A percentile compares a stretch with the other conserved stretches of the same genome.
phyloP scores from a whole-genome alignment of 1,284 basidiomycete genomes.

The Cystobasidium slooffiae region DNA sequence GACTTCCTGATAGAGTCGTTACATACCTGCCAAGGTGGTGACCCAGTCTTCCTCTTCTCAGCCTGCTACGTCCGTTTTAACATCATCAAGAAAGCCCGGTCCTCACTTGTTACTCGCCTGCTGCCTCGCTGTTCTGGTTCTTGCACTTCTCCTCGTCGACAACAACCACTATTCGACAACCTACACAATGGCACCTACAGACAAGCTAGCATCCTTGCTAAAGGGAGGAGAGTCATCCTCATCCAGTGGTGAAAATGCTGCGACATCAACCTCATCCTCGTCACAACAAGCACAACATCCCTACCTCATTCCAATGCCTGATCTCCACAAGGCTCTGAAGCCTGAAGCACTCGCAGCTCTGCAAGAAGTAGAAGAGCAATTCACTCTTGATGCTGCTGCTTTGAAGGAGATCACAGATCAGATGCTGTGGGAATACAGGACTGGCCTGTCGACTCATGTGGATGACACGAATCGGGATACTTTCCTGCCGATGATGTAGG shows the following conservation, averaged over 20 bases:
- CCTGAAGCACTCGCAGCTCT: constrained; percentile 6
- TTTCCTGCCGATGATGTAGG: constrained; percentile 50
- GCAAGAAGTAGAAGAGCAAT: constrained; percentile 55
- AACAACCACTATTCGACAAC: background rate
- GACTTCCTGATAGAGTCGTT: no score
- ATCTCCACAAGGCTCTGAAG: background rate
- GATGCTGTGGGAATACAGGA: constrained; percentile 75
- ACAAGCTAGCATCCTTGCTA: constrained; percentile 6
- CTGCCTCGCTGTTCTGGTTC: background rate
- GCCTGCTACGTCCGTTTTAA: no score
- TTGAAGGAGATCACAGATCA: constrained; percentile 73
- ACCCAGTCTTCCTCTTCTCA: no score
- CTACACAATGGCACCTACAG: background rate
- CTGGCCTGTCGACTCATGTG: constrained; percentile 60
- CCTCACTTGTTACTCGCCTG: no score
- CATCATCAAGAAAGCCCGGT: no score
- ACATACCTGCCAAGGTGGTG: no score
- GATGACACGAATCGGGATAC: constrained; percentile 50
- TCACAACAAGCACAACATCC: background rate
- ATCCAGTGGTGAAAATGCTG: background rate
- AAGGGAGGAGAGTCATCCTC: background rate
- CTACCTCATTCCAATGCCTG: constrained; percentile 38
- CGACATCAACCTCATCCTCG: background rate
- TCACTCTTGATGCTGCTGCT: constrained; percentile 67
- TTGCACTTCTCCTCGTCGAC: background rate